These are phyloP conservation scores for Aureobasidium lini DNA, from an alignment of 2,329 filamentous ascomycete genomes.

Conservation along the genomic window DNA sequence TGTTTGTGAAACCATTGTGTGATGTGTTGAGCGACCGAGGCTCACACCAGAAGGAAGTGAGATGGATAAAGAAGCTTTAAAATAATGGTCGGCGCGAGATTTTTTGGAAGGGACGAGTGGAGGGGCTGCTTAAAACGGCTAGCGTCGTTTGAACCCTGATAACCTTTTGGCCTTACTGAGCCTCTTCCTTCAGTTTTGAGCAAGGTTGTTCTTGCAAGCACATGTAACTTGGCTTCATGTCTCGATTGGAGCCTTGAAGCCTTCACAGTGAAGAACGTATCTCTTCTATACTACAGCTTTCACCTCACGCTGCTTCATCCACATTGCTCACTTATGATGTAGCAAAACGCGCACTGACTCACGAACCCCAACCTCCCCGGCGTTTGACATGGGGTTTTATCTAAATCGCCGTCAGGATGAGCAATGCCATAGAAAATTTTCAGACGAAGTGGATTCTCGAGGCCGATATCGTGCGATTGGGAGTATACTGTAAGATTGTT, in stretches of 20 bases:
- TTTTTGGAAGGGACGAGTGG: slow-evolving; percentile 5
- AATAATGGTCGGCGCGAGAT: slow-evolving; percentile 10
- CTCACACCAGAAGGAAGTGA: slow-evolving; percentile 12
- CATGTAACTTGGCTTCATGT: not conserved
- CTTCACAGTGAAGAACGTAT: too few species aligned
- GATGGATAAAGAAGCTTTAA: slow-evolving; percentile 4
- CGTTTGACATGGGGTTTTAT: slow-evolving; percentile 12
- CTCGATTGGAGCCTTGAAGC: too few species aligned
- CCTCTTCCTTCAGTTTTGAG: not conserved
- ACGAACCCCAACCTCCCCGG: slow-evolving; percentile 4
- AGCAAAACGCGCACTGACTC: slow-evolving; percentile 4
- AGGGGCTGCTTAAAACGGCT: not conserved
- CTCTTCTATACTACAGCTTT: too few species aligned
- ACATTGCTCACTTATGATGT: not conserved
- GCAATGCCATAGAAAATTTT: slow-evolving; percentile 10
- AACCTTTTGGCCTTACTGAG: not conserved
- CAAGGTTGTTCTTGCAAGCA: not conserved
- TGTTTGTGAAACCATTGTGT: slow-evolving; percentile 17
- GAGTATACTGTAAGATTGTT: not conserved
- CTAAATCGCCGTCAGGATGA: slow-evolving; percentile 11
- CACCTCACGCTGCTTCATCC: too few species aligned
- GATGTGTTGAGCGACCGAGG: slow-evolving; percentile 9
- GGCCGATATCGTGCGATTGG: slow-evolving; percentile 6
- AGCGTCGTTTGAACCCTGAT: not conserved
- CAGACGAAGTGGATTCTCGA: not conserved